phyloP scores from a whole-genome alignment of 208 protist genomes.

The Acanthamoeba polyphaga region DNA sequence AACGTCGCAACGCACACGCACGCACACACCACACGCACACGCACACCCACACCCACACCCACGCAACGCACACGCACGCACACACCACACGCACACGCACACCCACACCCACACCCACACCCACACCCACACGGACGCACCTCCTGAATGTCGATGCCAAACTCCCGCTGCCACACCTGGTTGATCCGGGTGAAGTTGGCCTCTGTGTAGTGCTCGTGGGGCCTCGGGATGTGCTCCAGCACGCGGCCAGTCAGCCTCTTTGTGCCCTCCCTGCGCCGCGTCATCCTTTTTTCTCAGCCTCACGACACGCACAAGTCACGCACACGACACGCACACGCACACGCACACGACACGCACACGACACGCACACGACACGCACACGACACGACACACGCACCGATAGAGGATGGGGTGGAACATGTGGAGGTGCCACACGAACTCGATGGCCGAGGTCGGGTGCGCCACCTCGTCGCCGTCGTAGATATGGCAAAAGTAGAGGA shows the following conservation, averaged over 20 bases:
- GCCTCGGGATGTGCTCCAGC: background rate
- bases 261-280: background rate
- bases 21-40: no score
- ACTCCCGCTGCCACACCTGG: background rate
- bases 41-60: no score
- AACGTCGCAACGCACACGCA: no score
- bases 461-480: background rate
- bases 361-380: background rate
- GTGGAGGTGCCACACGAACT: background rate
- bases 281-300: background rate
- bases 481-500: background rate
- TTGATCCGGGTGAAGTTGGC: background rate
- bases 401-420: background rate
- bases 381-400: background rate
- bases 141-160: background rate
- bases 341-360: no score
- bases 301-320: no score
- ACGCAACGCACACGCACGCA: no score
- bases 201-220: background rate
- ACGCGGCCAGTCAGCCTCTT: background rate
- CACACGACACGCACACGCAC: no score
- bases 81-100: no score
- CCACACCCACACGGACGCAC: background rate
- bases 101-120: no score
- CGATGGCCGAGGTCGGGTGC: background rate